Base-by-base conservation (phyloP, 805 yeast species). In the Hagleromyces aurorensis region DNA sequence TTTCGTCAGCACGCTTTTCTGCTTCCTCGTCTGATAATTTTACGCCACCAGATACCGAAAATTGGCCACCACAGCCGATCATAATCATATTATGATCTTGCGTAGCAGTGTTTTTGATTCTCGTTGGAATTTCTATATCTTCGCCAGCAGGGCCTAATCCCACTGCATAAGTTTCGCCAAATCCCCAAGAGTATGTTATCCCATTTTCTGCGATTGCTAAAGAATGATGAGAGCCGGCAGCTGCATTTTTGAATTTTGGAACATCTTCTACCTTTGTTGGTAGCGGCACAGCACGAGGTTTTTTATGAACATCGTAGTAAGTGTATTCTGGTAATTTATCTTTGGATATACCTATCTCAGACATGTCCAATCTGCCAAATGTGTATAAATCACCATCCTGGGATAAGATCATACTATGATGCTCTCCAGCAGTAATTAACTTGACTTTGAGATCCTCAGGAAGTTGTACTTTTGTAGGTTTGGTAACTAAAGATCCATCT, bases 51-150 rank as follows among this genome's bases (percentile, higher is more conserved):
- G 89, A 72, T 6, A 86, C 79, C 31, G 94, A 80, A 51, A 84
- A 91, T 61, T 91, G 98, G 13, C 97, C 99, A 38, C 99, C 99
- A 26, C 91, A 91, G n/a, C 94, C 87, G 39, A 82, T 70, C 25
- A 74, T 41, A 24, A 64, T 52, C 44, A 91, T 84, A 40, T 78
- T 72, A 33, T 82, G 78, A 32, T 72, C 72, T 46, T 75, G 80
- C 1, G 96, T 86, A 2, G 99, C 99, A 4, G 97, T 91, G 56
- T 93, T 91, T 44, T 77, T 75, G 46, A 91, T 84, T 56, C 89
- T 72, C 1, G 96, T 82, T 24, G 98, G 99, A 13, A 64, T 64
- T 30, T 76, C 93, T 32, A 85, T 80, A 54, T 91, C 97, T 26
- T 84, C 96, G 20, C 82, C 77, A 5, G 67, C 64, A 12, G 86